A percentile compares a stretch with the other conserved stretches of the same genome.
Conservation (phyloP, 176 grass and related monocot species). For the Leersia perrieri region DNA sequence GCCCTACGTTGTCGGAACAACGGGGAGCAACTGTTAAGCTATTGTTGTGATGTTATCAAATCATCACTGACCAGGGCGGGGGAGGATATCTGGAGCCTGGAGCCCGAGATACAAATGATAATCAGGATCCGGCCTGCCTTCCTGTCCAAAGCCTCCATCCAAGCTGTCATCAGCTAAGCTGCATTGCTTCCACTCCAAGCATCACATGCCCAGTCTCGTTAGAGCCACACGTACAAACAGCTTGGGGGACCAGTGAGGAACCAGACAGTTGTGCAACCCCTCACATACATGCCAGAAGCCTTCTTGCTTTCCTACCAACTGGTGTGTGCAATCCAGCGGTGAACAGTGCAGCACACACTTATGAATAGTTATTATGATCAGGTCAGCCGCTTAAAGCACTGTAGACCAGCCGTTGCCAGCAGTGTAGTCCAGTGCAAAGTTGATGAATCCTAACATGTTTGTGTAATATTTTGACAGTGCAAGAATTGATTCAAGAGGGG, state of each 20-base stretch:
- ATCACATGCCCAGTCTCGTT: background rate
- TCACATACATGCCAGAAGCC: conserved; percentile 3
- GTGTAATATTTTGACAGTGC: background rate
- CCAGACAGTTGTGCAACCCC: background rate
- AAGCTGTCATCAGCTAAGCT: background rate
- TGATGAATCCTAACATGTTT: background rate
- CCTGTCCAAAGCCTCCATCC: background rate
- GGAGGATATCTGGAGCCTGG: background rate
- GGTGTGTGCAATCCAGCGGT: background rate
- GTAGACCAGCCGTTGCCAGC: background rate
- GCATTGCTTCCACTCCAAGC: background rate
- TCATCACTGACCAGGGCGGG: background rate
- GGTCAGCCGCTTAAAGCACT: background rate
- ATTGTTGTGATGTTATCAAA: background rate
- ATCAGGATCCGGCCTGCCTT: background rate
- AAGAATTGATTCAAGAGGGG: conserved; percentile 8
- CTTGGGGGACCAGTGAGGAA: background rate
- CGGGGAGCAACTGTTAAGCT: background rate
- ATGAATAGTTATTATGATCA: background rate
- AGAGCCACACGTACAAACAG: background rate
- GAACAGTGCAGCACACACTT: background rate
- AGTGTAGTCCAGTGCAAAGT: background rate
- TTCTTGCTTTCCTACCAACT: background rate
- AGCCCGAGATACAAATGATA: background rate
- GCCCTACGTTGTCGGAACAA: background rate